Evolutionary conservation across 306 rosid genomes (phyloP), one percentile per base, ranked within the genome.

Genomic region (Dalbergia cultrata): DNA sequence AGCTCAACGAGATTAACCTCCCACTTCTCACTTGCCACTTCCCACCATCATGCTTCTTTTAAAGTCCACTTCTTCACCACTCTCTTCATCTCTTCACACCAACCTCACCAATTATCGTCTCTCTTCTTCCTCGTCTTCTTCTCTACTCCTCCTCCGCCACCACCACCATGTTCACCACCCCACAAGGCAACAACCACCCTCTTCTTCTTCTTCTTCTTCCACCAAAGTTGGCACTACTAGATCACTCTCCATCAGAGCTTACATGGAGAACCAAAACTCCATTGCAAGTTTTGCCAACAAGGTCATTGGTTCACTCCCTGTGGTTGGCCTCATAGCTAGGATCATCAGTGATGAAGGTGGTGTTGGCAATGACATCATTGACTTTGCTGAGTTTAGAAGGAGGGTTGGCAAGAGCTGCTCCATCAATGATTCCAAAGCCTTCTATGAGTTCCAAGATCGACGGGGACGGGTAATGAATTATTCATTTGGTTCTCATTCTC

Each of bases 271-370:
- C 9, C 89, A 95, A 1, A 88, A 89, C 68, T 93, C 97, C 9
- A 31, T 95, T 8, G 82, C 92, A 19, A 74, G 81, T 53, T 87
- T 95, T 19, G 94, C 87, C 43, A 95, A 17, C 84, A 93, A 85
- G 79, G 93, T 95, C 80, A 86, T 95, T 41, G 99, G 99, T 6
- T 89, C 97, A 2, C 96, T 95, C 34, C 99, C 99, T 0, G 93
- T 95, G 1, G 87, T 93, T 34, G 97, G 98, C 3, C 87, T 95
- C 17, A 73, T 93, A 35, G 99, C 97, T 4, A 90, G 97, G 35
- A 93, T 95, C 50, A 16, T 93, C 10, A 90, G 90, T 62, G 93
- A 90, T 19, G 99, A 95, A 86, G 99, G 99, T 43, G 98, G 99
- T 62, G 92, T 95, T 18, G 99, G 98, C 3, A 81, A 73, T 69